Evolutionary conservation across 1,284 basidiomycete genomes (phyloP).

Genomic region (Ganoderma meredithae): DNA sequence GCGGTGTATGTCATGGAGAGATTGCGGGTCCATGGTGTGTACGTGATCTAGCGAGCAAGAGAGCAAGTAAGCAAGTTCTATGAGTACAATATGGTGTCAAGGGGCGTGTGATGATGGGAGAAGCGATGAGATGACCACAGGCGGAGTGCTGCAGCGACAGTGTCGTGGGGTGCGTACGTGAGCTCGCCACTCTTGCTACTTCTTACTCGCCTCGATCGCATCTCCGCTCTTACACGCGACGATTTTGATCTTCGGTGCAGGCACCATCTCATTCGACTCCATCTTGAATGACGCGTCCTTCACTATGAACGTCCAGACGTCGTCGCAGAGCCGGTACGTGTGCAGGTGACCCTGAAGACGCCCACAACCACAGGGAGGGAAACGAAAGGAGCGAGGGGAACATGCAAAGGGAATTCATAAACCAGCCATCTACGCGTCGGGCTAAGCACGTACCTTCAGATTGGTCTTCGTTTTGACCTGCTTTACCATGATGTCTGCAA

Average conservation of each 20-base stretch:
- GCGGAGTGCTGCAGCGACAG: not conserved
- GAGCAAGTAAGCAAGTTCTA: not conserved
- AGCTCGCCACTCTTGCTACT: conserved; percentile 41
- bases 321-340: conserved; percentile 95
- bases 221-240: conserved; percentile 96
- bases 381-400: not conserved
- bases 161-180: not conserved
- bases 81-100: not conserved
- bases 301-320: conserved; percentile 97
- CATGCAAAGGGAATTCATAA: conserved; percentile 16
- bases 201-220: conserved; percentile 79
- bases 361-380: not conserved
- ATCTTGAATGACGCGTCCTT: conserved; percentile 94
- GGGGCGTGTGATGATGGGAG: conserved; percentile 4
- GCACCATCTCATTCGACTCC: conserved; percentile 87
- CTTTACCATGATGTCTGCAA: conserved; percentile 90
- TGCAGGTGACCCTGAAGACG: conserved; percentile 80
- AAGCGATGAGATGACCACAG: not conserved
- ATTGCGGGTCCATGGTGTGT: not conserved
- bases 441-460: conserved; percentile 70
- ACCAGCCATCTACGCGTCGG: conserved; percentile 15
- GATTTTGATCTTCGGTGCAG: conserved; percentile 87
- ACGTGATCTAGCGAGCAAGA: not conserved
- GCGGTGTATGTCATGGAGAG: not conserved
- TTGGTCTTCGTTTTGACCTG: conserved; percentile 93